Conservation (phyloP, 2,329 filamentous ascomycete species). For the Fusarium devonianum region DNA sequence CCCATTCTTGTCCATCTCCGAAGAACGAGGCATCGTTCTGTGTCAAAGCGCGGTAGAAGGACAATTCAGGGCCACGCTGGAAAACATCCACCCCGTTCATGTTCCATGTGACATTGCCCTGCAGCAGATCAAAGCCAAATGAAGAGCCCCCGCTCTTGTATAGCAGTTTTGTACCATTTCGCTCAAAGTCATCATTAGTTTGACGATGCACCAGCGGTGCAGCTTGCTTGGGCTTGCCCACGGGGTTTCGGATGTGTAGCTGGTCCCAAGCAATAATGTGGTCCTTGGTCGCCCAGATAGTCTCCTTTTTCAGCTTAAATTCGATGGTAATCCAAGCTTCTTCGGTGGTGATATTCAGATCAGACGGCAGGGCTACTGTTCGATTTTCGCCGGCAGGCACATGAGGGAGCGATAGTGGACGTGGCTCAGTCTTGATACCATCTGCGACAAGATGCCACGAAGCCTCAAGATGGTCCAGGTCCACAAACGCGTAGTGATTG, state of each 20-base stretch:
- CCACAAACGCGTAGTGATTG: conserved; percentile 20
- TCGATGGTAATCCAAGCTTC: conserved; percentile 14
- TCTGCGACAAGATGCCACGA: conserved; percentile 13
- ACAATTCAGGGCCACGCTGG: conserved; percentile 7
- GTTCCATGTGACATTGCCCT: conserved; percentile 13
- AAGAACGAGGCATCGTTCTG: conserved; percentile 10
- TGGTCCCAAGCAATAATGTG: conserved; percentile 22
- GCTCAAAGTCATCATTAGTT: background rate
- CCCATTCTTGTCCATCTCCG: conserved; percentile 12
- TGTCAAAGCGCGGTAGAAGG: conserved; percentile 10
- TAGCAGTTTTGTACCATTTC: background rate
- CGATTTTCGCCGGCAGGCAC: conserved; percentile 1
- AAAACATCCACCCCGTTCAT: background rate
- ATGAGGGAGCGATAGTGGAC: background rate
- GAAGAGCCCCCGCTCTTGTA: background rate
- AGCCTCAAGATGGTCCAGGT: conserved; percentile 14
- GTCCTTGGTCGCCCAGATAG: background rate
- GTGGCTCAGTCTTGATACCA: background rate
- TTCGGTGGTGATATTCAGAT: fast-evolving
- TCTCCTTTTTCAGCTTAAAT: conserved; percentile 1
- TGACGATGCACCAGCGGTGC: background rate
- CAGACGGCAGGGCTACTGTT: background rate
- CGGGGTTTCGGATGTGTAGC: background rate
- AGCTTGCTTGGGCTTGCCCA: fast-evolving
- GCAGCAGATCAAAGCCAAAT: background rate